These are phyloP conservation scores for Colletotrichum sp. DNA, from an alignment of 2,329 filamentous ascomycete species.

Conservation along the genomic window DNA sequence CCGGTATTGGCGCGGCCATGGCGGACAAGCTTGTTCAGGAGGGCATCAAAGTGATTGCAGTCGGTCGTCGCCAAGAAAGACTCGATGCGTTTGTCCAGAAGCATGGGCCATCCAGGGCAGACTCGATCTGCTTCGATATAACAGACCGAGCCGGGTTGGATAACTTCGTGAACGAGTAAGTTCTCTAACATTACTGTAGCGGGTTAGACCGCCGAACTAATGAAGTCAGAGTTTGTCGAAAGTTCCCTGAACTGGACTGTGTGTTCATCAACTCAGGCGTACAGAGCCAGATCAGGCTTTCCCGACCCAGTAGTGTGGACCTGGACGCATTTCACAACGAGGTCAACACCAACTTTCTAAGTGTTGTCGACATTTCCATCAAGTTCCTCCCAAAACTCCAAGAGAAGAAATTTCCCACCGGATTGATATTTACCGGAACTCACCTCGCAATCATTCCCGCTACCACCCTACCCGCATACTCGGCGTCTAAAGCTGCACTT, in stretches of 20 bases:
- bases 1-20: slow-evolving; percentile 30
- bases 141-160: not conserved
- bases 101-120: slow-evolving; percentile 44
- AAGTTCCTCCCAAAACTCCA: slow-evolving; percentile 32
- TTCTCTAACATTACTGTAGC: not conserved
- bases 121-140: not conserved
- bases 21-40: slow-evolving; percentile 43
- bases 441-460: slow-evolving; percentile 37
- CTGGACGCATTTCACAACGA: slow-evolving; percentile 31
- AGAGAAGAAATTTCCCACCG: slow-evolving; percentile 12
- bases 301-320: slow-evolving; percentile 29
- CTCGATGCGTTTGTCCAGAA: slow-evolving; percentile 52
- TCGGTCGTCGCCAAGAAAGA: slow-evolving; percentile 53
- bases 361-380: slow-evolving; percentile 29
- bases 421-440: slow-evolving; percentile 23
- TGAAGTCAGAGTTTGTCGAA: slow-evolving; percentile 19
- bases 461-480: slow-evolving; percentile 41
- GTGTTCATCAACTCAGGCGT: slow-evolving; percentile 63
- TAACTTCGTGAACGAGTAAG: not conserved
- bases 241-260: slow-evolving; percentile 56
- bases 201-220: not conserved
- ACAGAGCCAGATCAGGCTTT: slow-evolving; percentile 50
- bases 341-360: slow-evolving; percentile 30
- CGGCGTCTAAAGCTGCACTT: slow-evolving; percentile 48
- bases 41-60: slow-evolving; percentile 50